Evolutionary conservation across 495 filamentous ascomycete species (phyloP).

Genomic region (Tuber borchii): DNA sequence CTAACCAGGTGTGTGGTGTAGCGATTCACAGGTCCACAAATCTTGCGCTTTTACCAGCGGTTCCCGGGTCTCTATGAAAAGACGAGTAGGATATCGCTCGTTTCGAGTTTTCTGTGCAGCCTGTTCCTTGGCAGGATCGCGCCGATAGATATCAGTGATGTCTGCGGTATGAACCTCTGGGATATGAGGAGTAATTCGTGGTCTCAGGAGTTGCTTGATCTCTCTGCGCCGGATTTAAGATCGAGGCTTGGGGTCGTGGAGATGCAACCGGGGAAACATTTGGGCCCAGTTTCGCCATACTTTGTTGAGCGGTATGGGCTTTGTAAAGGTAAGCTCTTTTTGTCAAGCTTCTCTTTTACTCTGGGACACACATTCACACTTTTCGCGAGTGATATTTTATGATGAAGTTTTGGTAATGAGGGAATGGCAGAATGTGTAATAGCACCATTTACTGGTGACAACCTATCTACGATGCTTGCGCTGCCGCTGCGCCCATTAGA

Average conservation of each 20-base stretch:
- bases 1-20: conserved; percentile 45
- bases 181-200: conserved; percentile 70
- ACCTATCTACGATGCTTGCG: conserved; percentile 88
- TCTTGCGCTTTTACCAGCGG: conserved; percentile 73
- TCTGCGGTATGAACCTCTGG: conserved; percentile 95
- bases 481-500: conserved; percentile 78
- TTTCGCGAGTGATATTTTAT: conserved; percentile 26
- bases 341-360: no score
- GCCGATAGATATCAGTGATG: conserved; percentile 88
- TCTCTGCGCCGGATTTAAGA: conserved; percentile 71
- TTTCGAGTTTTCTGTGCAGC: conserved; percentile 91
- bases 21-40: conserved; percentile 98
- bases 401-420: conserved; percentile 12
- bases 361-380: no score
- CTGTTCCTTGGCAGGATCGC: conserved; percentile 80
- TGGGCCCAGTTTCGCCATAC: conserved; percentile 68
- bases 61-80: conserved; percentile 71
- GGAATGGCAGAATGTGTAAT: conserved; percentile 57
- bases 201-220: conserved; percentile 63
- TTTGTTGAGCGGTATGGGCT: conserved; percentile 75
- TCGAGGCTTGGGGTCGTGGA: conserved; percentile 73
- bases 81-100: conserved; percentile 81
- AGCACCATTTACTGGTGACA: conserved; percentile 87
- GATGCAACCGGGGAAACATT: conserved; percentile 67
- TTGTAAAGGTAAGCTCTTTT: conserved; percentile 43